Evolutionary conservation across 768 basidiomycete genomes (phyloP).

Genomic region (Cubamyces sp.): DNA sequence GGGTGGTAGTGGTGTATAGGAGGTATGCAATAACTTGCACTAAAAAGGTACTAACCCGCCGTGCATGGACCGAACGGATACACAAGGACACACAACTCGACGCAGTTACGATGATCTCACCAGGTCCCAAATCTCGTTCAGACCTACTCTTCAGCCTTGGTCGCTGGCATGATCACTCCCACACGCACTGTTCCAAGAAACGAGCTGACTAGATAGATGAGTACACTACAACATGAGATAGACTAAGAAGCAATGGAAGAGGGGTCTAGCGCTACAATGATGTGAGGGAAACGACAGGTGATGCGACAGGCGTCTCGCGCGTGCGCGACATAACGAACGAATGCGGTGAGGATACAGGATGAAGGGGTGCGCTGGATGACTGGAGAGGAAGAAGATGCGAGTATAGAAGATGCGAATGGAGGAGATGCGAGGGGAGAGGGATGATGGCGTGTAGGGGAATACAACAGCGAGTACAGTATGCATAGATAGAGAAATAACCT

Average conservation of each 20-base stretch:
- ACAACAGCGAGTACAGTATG: neutral
- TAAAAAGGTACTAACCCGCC: no score
- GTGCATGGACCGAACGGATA: no score
- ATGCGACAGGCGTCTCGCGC: neutral
- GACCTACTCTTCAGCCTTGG: no score
- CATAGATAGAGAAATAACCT: slow-evolving; percentile 16
- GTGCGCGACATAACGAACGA: slow-evolving; percentile 2
- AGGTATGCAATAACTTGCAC: no score
- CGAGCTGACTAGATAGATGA: neutral
- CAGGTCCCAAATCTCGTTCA: no score
- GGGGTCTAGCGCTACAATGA: neutral
- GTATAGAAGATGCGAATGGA: neutral
- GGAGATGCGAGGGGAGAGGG: neutral
- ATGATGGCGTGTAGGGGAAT: neutral
- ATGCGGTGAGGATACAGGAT: slow-evolving; percentile 10
- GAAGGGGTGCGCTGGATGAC: neutral
- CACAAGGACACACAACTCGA: neutral
- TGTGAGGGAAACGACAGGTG: no score
- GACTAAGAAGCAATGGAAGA: no score
- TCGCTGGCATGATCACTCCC: no score
- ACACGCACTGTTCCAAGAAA: no score
- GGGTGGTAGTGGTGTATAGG: no score
- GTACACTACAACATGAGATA: no score
- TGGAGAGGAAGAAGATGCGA: neutral
- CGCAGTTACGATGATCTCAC: no score